Evolutionary conservation across 148 eudicot genomes (phyloP).

Genomic region (Rhododendron henanense): DNA sequence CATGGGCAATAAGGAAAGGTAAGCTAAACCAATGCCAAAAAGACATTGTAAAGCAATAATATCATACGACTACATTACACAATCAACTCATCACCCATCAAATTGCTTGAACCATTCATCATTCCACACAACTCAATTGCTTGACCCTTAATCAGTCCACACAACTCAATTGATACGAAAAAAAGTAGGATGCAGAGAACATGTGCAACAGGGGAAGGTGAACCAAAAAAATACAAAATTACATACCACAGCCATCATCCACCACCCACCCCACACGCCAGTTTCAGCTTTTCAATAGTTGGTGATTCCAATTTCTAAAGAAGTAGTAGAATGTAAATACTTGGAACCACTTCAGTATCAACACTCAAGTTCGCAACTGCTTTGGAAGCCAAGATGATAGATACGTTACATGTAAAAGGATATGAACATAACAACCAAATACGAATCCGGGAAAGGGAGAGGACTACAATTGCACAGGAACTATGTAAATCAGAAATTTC

Average conservation of each 20-base stretch:
- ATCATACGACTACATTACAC: not conserved
- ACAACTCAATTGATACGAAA: not conserved
- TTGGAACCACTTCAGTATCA: not conserved
- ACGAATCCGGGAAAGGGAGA: not conserved
- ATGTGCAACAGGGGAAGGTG: not conserved
- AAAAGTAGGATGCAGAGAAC: not conserved
- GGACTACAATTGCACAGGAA: not conserved
- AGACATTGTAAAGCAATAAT: no score
- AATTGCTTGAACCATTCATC: not conserved
- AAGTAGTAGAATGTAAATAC: not conserved
- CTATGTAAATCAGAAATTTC: not conserved
- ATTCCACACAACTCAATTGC: not conserved
- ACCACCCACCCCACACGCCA: not conserved
- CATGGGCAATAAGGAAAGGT: not conserved
- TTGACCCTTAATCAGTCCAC: not conserved
- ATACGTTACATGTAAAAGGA: not conserved
- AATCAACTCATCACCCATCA: not conserved
- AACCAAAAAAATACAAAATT: no score
- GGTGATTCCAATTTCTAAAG: not conserved
- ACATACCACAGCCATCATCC: no score
- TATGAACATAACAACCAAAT: not conserved
- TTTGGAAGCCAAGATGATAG: not conserved
- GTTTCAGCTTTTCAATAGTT: not conserved
- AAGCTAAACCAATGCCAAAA: not conserved
- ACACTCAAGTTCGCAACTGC: not conserved